phyloP scores from a whole-genome alignment of 2,329 filamentous ascomycete genomes.

The Aschersonia sp. region DNA sequence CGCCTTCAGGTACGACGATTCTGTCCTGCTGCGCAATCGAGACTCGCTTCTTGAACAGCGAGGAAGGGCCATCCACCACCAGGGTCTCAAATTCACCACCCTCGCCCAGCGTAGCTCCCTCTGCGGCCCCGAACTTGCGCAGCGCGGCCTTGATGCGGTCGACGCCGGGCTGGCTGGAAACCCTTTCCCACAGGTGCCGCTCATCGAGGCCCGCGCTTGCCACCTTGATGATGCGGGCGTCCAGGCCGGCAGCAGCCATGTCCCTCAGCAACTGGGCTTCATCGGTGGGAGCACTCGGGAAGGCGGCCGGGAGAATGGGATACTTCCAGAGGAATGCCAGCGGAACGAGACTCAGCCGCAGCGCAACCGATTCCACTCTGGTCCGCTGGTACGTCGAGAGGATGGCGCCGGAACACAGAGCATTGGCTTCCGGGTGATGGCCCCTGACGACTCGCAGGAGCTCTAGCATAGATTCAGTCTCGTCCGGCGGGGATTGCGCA shows the following conservation, averaged over 20 bases:
- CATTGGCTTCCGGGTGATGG: slow-evolving; percentile 67
- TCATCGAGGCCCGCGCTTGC: slow-evolving; percentile 81
- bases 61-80: slow-evolving; percentile 62
- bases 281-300: slow-evolving; percentile 16
- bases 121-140: slow-evolving; percentile 49
- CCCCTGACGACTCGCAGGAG: slow-evolving; percentile 54
- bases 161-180: slow-evolving; percentile 41
- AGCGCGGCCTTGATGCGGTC: slow-evolving; percentile 37
- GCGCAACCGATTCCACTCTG: slow-evolving; percentile 79
- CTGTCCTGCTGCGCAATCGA: slow-evolving; percentile 39
- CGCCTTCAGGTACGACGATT: slow-evolving; percentile 48
- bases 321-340: slow-evolving; percentile 91
- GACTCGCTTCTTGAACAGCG: slow-evolving; percentile 60
- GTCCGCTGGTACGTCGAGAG: slow-evolving; percentile 92
- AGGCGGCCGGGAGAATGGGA: slow-evolving; percentile 47
- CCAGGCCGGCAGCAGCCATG: slow-evolving; percentile 64
- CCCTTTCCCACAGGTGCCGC: slow-evolving; percentile 64
- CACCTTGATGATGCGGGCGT: slow-evolving; percentile 89
- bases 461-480: slow-evolving; percentile 75
- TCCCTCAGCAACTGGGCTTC: slow-evolving; percentile 56
- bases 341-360: slow-evolving; percentile 68
- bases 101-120: slow-evolving; percentile 71
- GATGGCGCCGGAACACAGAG: slow-evolving; percentile 81
- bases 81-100: slow-evolving; percentile 95
- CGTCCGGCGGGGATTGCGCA: slow-evolving; percentile 36